phyloP scores from a whole-genome alignment of 306 rosid species.

The Benincasa hispida region DNA sequence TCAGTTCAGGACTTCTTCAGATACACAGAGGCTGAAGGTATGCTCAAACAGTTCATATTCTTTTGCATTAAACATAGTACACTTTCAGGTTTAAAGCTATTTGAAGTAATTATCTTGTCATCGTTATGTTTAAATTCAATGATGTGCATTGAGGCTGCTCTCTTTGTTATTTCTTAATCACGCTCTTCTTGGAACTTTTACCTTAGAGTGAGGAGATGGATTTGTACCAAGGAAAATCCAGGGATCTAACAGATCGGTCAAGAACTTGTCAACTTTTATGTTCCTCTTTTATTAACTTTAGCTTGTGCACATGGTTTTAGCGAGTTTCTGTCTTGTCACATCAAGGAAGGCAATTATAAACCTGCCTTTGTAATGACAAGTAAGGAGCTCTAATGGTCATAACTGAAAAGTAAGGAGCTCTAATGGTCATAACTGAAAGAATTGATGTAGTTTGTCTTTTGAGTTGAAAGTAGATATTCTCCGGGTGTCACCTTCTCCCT shows the following conservation, averaged over 20 bases:
- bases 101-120: not conserved
- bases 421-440: not conserved
- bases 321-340: not conserved
- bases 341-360: not conserved
- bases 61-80: constrained; percentile 6
- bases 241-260: not conserved
- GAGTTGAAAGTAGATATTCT: not conserved
- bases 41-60: constrained; percentile 8
- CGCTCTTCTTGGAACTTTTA: not conserved
- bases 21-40: constrained; percentile 99
- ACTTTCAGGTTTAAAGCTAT: not conserved
- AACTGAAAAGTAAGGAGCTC: not conserved
- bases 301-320: not conserved
- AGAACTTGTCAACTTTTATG: not conserved
- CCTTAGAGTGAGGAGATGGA: not conserved
- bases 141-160: not conserved
- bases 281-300: not conserved
- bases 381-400: not conserved
- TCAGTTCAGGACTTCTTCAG: constrained; percentile 97
- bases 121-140: not conserved
- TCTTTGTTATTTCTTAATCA: not conserved
- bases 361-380: not conserved
- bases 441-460: not conserved
- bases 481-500: not conserved
- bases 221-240: not conserved